Base-by-base conservation (phyloP, 2,329 filamentous ascomycete species). In the Cephalotrichum gorgonifer region DNA sequence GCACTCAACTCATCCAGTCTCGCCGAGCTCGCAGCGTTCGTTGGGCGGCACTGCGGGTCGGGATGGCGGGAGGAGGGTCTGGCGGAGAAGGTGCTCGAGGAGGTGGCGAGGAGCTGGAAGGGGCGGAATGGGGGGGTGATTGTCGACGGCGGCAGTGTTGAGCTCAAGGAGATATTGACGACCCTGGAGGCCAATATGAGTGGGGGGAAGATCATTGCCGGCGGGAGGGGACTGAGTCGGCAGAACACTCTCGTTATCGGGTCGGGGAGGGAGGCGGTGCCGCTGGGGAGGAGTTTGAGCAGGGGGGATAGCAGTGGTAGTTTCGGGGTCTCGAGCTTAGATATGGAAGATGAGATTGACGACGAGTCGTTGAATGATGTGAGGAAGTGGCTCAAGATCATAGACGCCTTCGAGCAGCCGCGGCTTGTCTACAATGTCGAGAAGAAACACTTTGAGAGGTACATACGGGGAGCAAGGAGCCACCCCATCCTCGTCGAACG, bases 61-160 rank as follows among this genome's bases (percentile, higher is more conserved):
- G 88, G 83, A 82, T 98, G 93, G 93, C 81, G 91, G 58, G 90
- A 97, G 69, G 89, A 95, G 63, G 91, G 94, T 0, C 72, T 96
- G 28, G 93, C 90, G 3, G 94, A 98, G 65, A 85, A 84, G 55
- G 88, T 96, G 12, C 70, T 98, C 31, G 93, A 98, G 59, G 93
- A 97, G 65, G 81, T 90, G 7, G 90, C 93, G 1, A 85, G 86
- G 64, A 79, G 79, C 56, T 98, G 93, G 94, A 97, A 96, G 70
- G 87, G 84, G 56, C 76, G 85, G 52, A 89, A 87, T 61, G 88
- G 88, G 1, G 87, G 87, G 22, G 86, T 95, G 48, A 95, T 98
- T 55, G 86, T 98, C 3, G 88, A 96, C 48, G 91, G 91, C 25
- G 75, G 76, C 8, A 85, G 80, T 58, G 78, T 83, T 35, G 80